These are phyloP conservation scores for Coffea canephora DNA, from an alignment of 257 asterid species.

Conservation along the genomic window DNA sequence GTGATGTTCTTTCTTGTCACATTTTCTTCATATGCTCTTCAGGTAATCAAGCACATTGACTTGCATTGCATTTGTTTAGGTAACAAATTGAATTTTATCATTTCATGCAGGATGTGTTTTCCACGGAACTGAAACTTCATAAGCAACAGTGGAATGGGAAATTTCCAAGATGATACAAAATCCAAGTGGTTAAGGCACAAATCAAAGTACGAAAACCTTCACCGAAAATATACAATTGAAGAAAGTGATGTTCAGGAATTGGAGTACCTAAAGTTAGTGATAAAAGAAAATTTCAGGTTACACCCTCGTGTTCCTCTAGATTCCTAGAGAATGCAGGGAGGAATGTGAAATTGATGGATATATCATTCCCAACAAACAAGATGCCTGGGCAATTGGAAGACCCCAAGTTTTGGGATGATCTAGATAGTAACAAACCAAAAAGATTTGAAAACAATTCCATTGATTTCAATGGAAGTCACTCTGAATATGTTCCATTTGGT, in stretches of 20 bases:
- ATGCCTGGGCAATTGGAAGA: conserved; percentile 11
- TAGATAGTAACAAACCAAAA: conserved; percentile 7
- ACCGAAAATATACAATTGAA: conserved; percentile 10
- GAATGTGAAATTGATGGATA: conserved; percentile 18
- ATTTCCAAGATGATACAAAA: conserved; percentile 26
- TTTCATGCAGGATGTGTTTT: conserved; percentile 18
- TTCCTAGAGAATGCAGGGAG: conserved; percentile 19
- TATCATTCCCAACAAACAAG: conserved; percentile 25
- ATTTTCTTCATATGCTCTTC: too few relatives aligned
- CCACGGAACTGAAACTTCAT: conserved; percentile 25
- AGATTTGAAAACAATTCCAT: background rate
- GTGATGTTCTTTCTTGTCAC: too few relatives aligned
- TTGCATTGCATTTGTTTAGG: conserved; percentile 11
- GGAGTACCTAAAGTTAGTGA: conserved; percentile 5
- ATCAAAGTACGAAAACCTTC: conserved; percentile 15
- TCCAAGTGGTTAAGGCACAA: conserved; percentile 25
- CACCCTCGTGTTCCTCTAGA: conserved; percentile 25
- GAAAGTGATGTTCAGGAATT: conserved; percentile 14
- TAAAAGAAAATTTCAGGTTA: conserved; percentile 34
- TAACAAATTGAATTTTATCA: background rate
- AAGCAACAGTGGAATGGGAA: conserved; percentile 21
- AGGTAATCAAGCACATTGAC: background rate
- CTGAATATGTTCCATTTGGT: conserved; percentile 33
- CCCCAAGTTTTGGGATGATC: conserved; percentile 12
- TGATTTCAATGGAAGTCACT: background rate